These are phyloP conservation scores for Aethionema arabicum DNA, from an alignment of 345 rosid species.

Conservation along the genomic window DNA sequence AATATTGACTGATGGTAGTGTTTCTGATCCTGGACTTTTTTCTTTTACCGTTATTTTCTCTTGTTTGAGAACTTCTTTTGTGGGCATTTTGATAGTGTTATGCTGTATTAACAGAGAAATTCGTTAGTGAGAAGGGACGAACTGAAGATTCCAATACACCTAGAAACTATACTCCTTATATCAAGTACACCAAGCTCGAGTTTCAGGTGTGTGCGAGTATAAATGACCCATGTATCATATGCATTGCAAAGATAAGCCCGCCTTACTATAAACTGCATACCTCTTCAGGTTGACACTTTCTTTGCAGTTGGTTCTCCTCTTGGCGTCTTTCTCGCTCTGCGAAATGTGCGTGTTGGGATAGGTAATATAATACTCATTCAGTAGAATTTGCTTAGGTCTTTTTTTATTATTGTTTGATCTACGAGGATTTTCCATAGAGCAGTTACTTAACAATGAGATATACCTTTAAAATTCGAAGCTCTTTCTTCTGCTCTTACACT, in stretches of 20 bases:
- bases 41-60: not conserved
- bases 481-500: conserved; percentile 4
- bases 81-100: conserved; percentile 14
- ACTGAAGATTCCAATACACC: conserved; percentile 36
- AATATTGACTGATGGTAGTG: conserved; percentile 35
- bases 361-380: conserved; percentile 50
- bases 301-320: conserved; percentile 99
- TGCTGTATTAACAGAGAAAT: conserved; percentile 42
- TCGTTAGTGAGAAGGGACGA: conserved; percentile 35
- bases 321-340: conserved; percentile 94
- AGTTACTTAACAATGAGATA: not conserved
- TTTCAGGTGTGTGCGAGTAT: conserved; percentile 55
- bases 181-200: conserved; percentile 87
- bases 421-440: no score
- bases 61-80: not conserved
- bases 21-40: conserved; percentile 20
- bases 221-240: not conserved
- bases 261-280: conserved; percentile 19
- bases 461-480: not conserved
- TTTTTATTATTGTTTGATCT: not conserved
- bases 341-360: conserved; percentile 83
- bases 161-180: conserved; percentile 68
- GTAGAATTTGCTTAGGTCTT: not conserved
- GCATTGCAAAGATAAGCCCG: not conserved
- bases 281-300: conserved; percentile 83